These are phyloP conservation scores for Microcyclospora tardicrescens DNA, from an alignment of 2,329 filamentous ascomycete species.

Conservation along the genomic window DNA sequence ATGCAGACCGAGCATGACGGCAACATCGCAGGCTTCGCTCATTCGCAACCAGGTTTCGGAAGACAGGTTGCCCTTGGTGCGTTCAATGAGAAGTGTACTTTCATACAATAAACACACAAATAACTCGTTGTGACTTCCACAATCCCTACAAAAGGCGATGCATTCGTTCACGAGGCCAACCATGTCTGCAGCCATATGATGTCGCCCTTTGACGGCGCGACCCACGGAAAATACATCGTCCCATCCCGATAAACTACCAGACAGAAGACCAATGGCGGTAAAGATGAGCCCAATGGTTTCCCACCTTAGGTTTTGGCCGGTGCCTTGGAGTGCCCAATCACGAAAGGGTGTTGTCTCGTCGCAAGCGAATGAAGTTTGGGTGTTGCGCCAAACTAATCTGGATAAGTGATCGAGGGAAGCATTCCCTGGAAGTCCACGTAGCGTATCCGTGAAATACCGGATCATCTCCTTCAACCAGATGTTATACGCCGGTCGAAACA, in stretches of 20 bases:
- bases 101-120: slow-evolving; percentile 12
- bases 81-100: slow-evolving; percentile 6
- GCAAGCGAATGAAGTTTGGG: slow-evolving; percentile 19
- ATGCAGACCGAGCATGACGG: slow-evolving; percentile 13
- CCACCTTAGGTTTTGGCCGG: slow-evolving; percentile 30
- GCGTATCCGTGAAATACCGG: slow-evolving; percentile 5
- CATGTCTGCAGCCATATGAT: slow-evolving; percentile 2
- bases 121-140: slow-evolving; percentile 12
- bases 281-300: slow-evolving; percentile 27
- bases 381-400: slow-evolving; percentile 26
- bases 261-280: slow-evolving; percentile 20
- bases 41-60: slow-evolving; percentile 12
- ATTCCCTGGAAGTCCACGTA: slow-evolving; percentile 8
- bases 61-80: slow-evolving; percentile 11
- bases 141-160: slow-evolving; percentile 11
- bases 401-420: slow-evolving; percentile 19
- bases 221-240: slow-evolving; percentile 7
- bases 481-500: slow-evolving; percentile 9
- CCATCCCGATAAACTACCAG: slow-evolving; percentile 8
- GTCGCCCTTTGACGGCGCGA: not conserved
- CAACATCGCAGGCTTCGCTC: slow-evolving; percentile 12
- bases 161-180: slow-evolving; percentile 8
- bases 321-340: slow-evolving; percentile 24
- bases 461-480: slow-evolving; percentile 11
- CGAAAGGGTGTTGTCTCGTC: slow-evolving; percentile 18